A percentile compares a stretch with the other conserved stretches of the same genome.
These are phyloP conservation scores for Buddleja alternifolia DNA, from an alignment of 257 asterid species.

Conservation along the genomic window DNA sequence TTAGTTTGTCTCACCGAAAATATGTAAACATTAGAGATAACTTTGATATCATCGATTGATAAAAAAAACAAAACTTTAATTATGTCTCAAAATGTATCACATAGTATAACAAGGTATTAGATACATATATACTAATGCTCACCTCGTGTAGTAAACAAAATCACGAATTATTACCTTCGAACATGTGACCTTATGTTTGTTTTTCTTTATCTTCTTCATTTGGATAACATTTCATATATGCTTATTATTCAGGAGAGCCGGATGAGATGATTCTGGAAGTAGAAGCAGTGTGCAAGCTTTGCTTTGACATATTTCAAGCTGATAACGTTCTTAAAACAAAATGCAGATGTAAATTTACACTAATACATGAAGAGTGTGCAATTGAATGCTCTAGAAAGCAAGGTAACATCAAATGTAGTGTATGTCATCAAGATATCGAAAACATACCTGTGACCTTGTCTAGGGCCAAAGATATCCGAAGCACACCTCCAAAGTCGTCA, in stretches of 20 bases:
- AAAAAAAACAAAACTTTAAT: no score
- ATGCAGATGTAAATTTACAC: background rate
- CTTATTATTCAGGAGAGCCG: background rate
- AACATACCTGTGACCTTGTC: background rate
- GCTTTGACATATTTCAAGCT: background rate
- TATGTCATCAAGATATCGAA: background rate
- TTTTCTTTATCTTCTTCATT: background rate
- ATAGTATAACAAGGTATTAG: no score
- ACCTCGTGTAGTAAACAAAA: no score
- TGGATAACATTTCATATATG: background rate
- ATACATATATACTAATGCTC: no score
- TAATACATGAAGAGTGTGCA: background rate
- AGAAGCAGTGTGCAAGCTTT: conserved; percentile 4
- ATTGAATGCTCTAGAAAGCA: background rate
- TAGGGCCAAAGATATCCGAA: no score
- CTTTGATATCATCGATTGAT: no score
- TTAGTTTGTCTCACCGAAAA: no score
- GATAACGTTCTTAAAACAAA: background rate
- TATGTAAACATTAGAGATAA: no score
- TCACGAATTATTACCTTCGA: no score
- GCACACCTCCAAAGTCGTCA: no score
- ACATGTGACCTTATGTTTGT: no score
- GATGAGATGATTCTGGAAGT: background rate
- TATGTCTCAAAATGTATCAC: no score
- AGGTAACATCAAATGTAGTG: background rate